These are phyloP conservation scores for Yamadazyma kitorensis DNA, from an alignment of 805 yeast species.

Conservation along the genomic window DNA sequence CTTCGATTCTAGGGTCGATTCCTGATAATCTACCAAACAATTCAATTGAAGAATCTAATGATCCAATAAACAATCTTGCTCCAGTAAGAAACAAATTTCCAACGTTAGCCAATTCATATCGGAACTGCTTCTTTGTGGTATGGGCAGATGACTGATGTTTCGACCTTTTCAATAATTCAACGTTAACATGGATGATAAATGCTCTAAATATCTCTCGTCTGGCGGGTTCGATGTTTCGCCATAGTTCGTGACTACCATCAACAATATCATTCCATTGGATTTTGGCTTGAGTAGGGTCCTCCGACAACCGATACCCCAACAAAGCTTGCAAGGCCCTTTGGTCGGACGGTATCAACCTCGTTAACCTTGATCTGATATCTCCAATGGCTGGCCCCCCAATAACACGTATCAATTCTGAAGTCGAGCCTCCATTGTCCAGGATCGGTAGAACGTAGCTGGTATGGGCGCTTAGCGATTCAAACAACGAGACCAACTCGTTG, in stretches of 20 bases:
- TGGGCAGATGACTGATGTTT: conserved; percentile 35
- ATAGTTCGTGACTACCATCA: conserved; percentile 71
- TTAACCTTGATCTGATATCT: conserved; percentile 79
- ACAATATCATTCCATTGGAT: conserved; percentile 74
- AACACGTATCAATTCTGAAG: conserved; percentile 81
- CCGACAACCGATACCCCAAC: conserved; percentile 49
- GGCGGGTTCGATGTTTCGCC: conserved; percentile 60
- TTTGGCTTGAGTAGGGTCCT: conserved; percentile 51
- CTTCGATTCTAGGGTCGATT: conserved; percentile 50
- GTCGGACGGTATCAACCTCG: conserved; percentile 63
- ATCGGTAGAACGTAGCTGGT: conserved; percentile 76
- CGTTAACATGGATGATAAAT: conserved; percentile 74
- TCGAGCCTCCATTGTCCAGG: conserved; percentile 93
- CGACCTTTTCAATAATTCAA: conserved; percentile 68
- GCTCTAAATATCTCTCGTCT: conserved; percentile 71
- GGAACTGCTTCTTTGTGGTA: conserved; percentile 52
- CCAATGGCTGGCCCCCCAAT: conserved; percentile 97
- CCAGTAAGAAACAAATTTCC: conserved; percentile 87
- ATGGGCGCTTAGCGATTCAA: conserved; percentile 12
- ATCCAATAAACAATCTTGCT: conserved; percentile 75
- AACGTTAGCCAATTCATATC: conserved; percentile 74
- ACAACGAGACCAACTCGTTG: conserved; percentile 57
- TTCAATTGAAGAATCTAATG: conserved; percentile 81
- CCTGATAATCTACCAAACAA: conserved; percentile 63
- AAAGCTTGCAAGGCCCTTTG: conserved; percentile 32